Conservation (phyloP, 768 basidiomycete genomes). For the Tricholoma furcatifolium region DNA sequence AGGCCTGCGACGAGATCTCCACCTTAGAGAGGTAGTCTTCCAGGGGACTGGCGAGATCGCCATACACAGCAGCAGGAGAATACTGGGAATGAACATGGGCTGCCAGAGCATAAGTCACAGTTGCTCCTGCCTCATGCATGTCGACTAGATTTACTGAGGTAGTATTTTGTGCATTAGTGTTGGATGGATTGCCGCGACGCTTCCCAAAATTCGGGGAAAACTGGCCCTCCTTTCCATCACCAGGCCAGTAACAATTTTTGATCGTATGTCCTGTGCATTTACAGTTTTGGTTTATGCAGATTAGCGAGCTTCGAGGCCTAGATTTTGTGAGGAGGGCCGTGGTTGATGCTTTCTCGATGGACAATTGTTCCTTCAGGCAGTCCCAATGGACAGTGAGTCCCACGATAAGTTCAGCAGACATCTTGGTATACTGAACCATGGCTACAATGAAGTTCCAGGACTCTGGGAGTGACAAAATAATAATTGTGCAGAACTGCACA, state of each 20-base stretch:
- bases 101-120: not conserved
- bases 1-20: too few relatives aligned
- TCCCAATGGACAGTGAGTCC: not conserved
- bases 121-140: not conserved
- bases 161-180: constrained; percentile 25
- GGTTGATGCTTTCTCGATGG: too few relatives aligned
- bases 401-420: not conserved
- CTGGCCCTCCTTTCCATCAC: too few relatives aligned
- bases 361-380: not conserved
- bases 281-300: constrained; percentile 26
- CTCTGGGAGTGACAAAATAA: not conserved
- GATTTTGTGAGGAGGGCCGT: too few relatives aligned
- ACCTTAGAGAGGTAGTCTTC: too few relatives aligned
- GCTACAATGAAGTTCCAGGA: too few relatives aligned
- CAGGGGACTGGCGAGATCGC: not conserved
- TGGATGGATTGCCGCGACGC: too few relatives aligned
- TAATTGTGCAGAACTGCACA: not conserved
- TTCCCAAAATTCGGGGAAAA: too few relatives aligned
- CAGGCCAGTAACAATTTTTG: constrained; percentile 29
- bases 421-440: not conserved
- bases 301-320: too few relatives aligned
- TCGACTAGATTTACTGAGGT: not conserved
- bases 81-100: too few relatives aligned
- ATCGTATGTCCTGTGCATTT: constrained; percentile 19
- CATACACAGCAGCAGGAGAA: not conserved